Evolutionary conservation across 371 early-diverging fungal species (phyloP).

Genomic region (Mortierella sp.): DNA sequence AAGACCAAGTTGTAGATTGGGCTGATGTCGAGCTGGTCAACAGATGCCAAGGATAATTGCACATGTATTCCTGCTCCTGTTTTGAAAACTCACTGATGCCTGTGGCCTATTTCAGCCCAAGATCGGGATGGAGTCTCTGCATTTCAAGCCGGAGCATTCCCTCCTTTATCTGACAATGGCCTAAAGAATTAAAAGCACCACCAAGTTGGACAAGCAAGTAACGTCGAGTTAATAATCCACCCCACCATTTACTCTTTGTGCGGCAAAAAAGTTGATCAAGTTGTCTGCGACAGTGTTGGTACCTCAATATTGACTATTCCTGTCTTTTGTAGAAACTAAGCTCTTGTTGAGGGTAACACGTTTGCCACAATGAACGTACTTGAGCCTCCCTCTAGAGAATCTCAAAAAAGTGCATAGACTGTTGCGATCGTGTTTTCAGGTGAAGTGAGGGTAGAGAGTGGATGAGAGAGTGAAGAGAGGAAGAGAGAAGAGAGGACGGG

Average conservation of each 20-base stretch:
- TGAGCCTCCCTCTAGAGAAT: slow-evolving; percentile 73
- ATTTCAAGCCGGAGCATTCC: slow-evolving; percentile 69
- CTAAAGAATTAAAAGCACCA: too few species aligned
- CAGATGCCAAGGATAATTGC: too few species aligned
- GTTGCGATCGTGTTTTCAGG: slow-evolving; percentile 80
- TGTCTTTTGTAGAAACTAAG: slow-evolving; percentile 87
- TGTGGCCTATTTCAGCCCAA: slow-evolving; percentile 17
- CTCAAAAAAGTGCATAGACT: slow-evolving; percentile 86
- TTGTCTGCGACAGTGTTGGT: not conserved
- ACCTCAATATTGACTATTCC: slow-evolving; percentile 88
- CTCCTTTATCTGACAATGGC: slow-evolving; percentile 71
- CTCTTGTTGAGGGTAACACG: slow-evolving; percentile 82
- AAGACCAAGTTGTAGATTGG: not conserved
- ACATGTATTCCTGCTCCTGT: too few species aligned
- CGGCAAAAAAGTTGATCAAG: too few species aligned
- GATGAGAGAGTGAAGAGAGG: not conserved
- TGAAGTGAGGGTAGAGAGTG: not conserved
- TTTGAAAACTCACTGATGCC: not conserved
- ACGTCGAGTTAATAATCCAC: too few species aligned
- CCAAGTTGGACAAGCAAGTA: too few species aligned
- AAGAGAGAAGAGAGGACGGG: too few species aligned
- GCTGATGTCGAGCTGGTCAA: too few species aligned
- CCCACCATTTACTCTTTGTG: too few species aligned
- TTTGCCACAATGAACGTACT: slow-evolving; percentile 89
- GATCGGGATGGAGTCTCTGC: slow-evolving; percentile 49